Evolutionary conservation across 208 protist genomes (phyloP), one percentile per base, ranked within the genome.

Genomic region (Crithidia expoeki): DNA sequence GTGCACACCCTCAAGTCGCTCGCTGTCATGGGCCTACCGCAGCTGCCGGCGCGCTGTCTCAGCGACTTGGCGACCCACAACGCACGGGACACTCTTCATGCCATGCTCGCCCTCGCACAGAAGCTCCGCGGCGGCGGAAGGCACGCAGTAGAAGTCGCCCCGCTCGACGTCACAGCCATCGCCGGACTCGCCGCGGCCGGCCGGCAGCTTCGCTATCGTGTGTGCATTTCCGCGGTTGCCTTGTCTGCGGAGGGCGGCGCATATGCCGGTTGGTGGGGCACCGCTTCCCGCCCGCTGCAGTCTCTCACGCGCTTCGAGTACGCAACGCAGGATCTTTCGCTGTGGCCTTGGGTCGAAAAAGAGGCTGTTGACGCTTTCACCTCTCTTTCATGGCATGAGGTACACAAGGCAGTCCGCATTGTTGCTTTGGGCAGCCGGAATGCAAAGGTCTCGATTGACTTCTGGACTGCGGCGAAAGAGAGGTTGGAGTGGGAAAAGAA

Each of bases 21-120:
- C 17, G 66, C 71, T 19, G 62, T 79, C 38, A 53, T 83, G 50
- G 76, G 80, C 14, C 51, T 89, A 4, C 57, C 64, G 33, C 79
- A 82, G 33, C 75, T 74, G 6, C 61, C 50, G 5, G 21, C 47
- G 10, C 61, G 47, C n/a, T 32, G 65, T 25, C 34, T 67, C 21
- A 42, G 23, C n/a, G 61, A 76, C 12, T 34, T 82, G 40, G 71
- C 60, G 11, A 61, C 68, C 10, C 57, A 58, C 10, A 72, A 69
- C 47, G 60, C 65, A 17, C 17, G 55, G 16, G 65, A 53, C 55
- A 30, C 44, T 1, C 7, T 62, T 9, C 25, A 58, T 32, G 50
- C 55, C 16, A 38, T 58, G 21, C 7, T 65, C 9, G n/a, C 49
- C 21, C 47, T 67, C 17, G 61, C 61, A 1, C 30, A 46, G 34